Evolutionary conservation across 2,329 filamentous ascomycete genomes (phyloP).

Genomic region (Fusarium sororula): DNA sequence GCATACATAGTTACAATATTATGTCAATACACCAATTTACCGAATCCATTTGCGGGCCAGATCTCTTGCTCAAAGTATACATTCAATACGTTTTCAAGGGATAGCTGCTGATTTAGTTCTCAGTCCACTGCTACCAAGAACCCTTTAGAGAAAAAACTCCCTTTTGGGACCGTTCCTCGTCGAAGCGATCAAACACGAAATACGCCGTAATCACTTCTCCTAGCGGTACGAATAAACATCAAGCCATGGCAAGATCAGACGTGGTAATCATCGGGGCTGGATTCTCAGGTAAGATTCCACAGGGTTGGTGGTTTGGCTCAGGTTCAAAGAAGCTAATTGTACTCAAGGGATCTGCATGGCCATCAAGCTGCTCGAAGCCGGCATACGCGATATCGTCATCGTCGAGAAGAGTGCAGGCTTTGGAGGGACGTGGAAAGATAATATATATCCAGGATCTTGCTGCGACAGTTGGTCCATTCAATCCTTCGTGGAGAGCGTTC

Average conservation of each 20-base stretch:
- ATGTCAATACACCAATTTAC: not conserved
- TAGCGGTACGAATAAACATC: not conserved
- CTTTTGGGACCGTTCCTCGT: accelerated
- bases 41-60: not conserved
- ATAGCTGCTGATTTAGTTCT: not conserved
- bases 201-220: accelerated
- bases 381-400: not conserved
- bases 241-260: not conserved
- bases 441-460: not conserved
- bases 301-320: accelerated
- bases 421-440: not conserved
- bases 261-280: not conserved
- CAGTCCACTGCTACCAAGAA: accelerated
- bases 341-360: not conserved
- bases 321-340: accelerated
- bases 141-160: accelerated
- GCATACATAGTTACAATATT: accelerated
- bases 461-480: not conserved
- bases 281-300: accelerated
- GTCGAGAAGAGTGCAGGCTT: not conserved
- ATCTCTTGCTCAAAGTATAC: accelerated
- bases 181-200: not conserved
- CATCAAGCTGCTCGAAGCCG: not conserved
- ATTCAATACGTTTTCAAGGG: not conserved
- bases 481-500: accelerated